Conservation (phyloP, 208 protist species). For the Trichomonas vaginalis region DNA sequence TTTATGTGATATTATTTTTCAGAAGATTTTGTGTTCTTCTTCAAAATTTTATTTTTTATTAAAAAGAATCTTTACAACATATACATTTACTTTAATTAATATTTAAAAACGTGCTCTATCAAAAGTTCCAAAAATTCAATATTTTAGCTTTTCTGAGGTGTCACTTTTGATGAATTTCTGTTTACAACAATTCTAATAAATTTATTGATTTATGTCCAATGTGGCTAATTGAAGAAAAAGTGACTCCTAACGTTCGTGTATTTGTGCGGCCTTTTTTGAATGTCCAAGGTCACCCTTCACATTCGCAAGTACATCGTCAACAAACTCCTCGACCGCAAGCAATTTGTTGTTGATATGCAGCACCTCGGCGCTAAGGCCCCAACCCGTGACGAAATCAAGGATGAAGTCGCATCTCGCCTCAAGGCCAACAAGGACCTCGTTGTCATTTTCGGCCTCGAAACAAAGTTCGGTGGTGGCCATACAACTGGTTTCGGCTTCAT, state of each 20-base stretch:
- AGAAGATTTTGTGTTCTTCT: no score
- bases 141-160: no score
- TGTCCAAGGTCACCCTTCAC: constrained; percentile 39
- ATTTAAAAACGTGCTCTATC: no score
- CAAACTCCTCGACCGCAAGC: constrained; percentile 91
- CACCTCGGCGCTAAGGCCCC: constrained; percentile 9
- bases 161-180: no score
- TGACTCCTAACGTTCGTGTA: neutral
- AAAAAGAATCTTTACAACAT: no score
- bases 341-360: constrained; percentile 70
- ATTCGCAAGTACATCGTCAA: constrained; percentile 97
- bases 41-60: no score
- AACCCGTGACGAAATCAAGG: constrained; percentile 9
- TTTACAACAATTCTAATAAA: no score
- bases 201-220: no score
- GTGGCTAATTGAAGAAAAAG: no score
- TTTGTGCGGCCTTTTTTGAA: neutral
- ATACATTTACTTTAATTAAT: no score
- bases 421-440: constrained; percentile 36
- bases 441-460: constrained; percentile 87
- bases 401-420: neutral
- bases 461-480: constrained; percentile 91
- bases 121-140: no score
- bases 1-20: no score
- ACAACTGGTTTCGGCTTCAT: constrained; percentile 95